Evolutionary conservation across 2,329 filamentous ascomycete species (phyloP).

Genomic region (Penicillium italicum): DNA sequence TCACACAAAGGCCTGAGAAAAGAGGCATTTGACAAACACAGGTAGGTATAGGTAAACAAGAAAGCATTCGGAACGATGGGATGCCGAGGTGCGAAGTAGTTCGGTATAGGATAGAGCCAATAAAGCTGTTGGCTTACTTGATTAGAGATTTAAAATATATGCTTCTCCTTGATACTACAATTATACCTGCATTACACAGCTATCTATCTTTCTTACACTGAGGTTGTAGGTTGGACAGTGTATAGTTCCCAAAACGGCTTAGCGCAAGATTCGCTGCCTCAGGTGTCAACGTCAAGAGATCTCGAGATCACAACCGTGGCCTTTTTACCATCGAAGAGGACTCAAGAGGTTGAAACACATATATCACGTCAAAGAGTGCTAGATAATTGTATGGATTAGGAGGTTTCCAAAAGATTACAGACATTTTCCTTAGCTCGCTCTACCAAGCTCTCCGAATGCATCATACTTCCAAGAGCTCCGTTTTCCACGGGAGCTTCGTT

Average conservation of each 20-base stretch:
- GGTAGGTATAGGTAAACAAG: not conserved
- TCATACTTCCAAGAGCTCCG: slow-evolving; percentile 1
- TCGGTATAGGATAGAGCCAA: not conserved
- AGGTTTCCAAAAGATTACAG: not conserved
- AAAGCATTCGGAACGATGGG: not conserved
- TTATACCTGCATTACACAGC: not conserved
- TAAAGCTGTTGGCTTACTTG: not conserved
- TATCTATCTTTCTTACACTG: not conserved
- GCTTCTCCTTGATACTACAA: too few relatives aligned
- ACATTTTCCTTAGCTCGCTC: not conserved
- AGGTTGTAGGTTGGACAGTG: not conserved
- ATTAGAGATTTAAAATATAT: accelerated
- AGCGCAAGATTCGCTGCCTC: not conserved
- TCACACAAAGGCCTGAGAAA: not conserved
- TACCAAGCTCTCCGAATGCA: slow-evolving; percentile 4
- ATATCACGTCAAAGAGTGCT: not conserved
- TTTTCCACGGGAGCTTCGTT: not conserved
- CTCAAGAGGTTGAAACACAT: not conserved
- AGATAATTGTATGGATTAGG: not conserved
- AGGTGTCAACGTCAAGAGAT: slow-evolving; percentile 4
- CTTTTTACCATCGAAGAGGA: not conserved
- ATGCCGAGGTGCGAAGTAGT: not conserved
- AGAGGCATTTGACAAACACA: not conserved
- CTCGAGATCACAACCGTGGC: slow-evolving; percentile 3
- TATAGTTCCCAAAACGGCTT: slow-evolving; percentile 5